Conservation (phyloP, 306 rosid species). For the Potentilla sterilis region DNA sequence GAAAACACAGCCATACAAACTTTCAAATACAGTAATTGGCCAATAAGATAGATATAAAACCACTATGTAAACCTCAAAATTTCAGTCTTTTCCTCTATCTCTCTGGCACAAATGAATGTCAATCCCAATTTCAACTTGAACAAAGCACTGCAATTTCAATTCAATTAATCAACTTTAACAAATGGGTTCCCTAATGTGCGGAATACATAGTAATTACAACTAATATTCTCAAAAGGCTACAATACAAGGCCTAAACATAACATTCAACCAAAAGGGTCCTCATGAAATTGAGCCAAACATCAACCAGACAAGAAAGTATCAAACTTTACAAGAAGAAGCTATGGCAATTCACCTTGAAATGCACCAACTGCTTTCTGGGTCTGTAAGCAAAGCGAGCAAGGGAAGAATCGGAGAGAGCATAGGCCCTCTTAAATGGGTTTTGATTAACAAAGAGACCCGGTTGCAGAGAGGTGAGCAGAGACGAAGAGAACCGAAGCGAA, state of each 20-base stretch:
- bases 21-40: background rate
- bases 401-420: slow-evolving; percentile 42
- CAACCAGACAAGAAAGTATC: background rate
- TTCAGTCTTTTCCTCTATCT: background rate
- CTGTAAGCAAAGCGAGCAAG: slow-evolving; percentile 38
- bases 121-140: background rate
- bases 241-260: slow-evolving; percentile 2
- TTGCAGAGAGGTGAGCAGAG: slow-evolving; percentile 44
- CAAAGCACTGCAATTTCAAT: background rate
- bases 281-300: slow-evolving; percentile 28
- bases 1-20: background rate
- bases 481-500: slow-evolving; percentile 52
- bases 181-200: background rate
- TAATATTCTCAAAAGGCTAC: slow-evolving; percentile 6
- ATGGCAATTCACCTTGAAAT: slow-evolving; percentile 56
- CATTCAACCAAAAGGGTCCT: slow-evolving; percentile 18
- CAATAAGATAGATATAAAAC: background rate
- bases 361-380: slow-evolving; percentile 50
- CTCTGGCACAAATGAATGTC: background rate
- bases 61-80: background rate
- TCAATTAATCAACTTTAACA: background rate
- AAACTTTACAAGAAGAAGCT: background rate
- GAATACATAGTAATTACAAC: slow-evolving; percentile 1
- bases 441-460: slow-evolving; percentile 30
- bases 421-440: slow-evolving; percentile 26